Conservation (phyloP, 1,284 basidiomycete species). For the Leccinum proximum region DNA sequence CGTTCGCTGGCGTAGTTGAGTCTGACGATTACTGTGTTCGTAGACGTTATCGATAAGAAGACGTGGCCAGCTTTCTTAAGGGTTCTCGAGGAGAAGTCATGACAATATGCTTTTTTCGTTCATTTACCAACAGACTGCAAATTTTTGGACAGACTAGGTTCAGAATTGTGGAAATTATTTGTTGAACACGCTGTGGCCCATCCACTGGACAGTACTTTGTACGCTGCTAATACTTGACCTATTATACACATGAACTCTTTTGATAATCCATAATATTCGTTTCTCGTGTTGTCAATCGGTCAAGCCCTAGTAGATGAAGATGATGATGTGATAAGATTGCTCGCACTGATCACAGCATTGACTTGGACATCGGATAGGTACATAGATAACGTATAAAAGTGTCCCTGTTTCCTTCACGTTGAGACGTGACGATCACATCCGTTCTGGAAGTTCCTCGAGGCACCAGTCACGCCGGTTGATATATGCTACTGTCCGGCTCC, state of each 20-base stretch:
- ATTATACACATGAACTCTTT: neutral
- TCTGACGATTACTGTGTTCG: constrained; percentile 7
- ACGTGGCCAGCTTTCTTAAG: constrained; percentile 84
- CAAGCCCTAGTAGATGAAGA: too few relatives aligned
- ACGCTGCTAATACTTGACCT: neutral
- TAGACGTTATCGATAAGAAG: constrained; percentile 92
- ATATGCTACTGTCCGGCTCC: too few relatives aligned
- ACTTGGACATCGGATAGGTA: too few relatives aligned
- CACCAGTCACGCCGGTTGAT: too few relatives aligned
- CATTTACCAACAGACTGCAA: neutral
- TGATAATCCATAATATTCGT: neutral
- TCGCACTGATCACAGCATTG: constrained; percentile 30
- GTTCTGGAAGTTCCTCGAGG: too few relatives aligned
- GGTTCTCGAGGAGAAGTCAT: constrained; percentile 60
- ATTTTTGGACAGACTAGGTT: neutral
- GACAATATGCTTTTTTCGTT: neutral
- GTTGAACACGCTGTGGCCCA: neutral
- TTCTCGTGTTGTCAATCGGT: neutral
- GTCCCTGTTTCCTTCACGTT: too few relatives aligned
- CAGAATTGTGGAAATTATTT: neutral
- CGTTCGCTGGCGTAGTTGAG: neutral
- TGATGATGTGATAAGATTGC: too few relatives aligned
- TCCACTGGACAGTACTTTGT: neutral
- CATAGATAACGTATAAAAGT: too few relatives aligned
- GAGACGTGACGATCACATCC: too few relatives aligned